Evolutionary conservation across 176 grass and related monocot species (phyloP), one percentile per base, ranked within the genome.

Genomic region (Cymbopogon citratus): DNA sequence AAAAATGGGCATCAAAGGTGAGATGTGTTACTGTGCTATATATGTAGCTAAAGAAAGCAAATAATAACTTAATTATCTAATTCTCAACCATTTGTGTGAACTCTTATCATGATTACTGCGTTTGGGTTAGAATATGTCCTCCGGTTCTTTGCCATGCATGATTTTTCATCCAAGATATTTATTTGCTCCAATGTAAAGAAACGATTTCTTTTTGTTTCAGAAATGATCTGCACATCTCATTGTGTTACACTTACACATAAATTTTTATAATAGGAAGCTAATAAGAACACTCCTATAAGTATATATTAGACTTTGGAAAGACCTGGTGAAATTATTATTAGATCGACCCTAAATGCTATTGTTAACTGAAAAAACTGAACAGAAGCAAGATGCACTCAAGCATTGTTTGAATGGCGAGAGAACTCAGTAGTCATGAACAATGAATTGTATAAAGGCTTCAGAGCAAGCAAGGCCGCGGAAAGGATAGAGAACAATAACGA

Each of bases 371-470:
- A 83, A 71, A 40, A 27, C 41, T n/a, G n/a, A 9, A 63, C 75
- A 89, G 87, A 39, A 16, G 82, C 72, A 85, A 38, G 66, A 85
- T 89, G 87, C 64, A 64, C 64, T 12, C 69, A 81, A 69, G 87
- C 49, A 36, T 43, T 85, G 10, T 64, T 75, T 52, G 70, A 85
- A 38, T 89, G 87, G 87, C 70, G 70, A 9, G 60, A 76, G 48
- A 85, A 56, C 81, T 81, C 66, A 31, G 48, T 63, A 29, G 40
- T 46, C 38, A 82, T 90, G 3, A 85, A 90, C 62, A 69, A 86
- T 35, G 83, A 90, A 54, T 19, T 90, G 15, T 86, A 81, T 44
- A 70, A 45, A 83, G 78, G 64, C 34, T 86, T 77, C 35, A 5
- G 9, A 1, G n/a, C 9, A 62, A 72, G 73, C 23, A 71, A 45